Percentiles rank a stretch among this genome's conserved stretches.
Conservation (phyloP, 2,329 filamentous ascomycete genomes). For the Hypoxylon sp. region DNA sequence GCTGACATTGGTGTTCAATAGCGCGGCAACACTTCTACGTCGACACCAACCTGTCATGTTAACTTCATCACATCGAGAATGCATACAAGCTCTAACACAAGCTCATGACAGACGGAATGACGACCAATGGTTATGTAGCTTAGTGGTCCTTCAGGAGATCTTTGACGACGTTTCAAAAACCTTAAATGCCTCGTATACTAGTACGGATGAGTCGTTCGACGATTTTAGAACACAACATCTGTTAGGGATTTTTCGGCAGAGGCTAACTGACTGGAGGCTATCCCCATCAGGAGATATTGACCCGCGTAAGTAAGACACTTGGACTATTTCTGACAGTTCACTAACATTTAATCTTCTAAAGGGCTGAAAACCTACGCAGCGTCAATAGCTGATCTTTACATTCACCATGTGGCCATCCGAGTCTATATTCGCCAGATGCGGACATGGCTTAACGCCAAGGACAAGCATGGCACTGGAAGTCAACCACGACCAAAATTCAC, state of each 20-base stretch:
- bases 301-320: slow-evolving; percentile 20
- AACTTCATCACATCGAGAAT: slow-evolving; percentile 27
- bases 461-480: slow-evolving; percentile 4
- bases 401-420: slow-evolving; percentile 39
- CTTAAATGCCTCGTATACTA: slow-evolving; percentile 15
- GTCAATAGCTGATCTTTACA: slow-evolving; percentile 37
- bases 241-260: slow-evolving; percentile 31
- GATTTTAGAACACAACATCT: slow-evolving; percentile 40
- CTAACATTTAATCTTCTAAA: slow-evolving; percentile 17
- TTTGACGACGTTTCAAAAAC: slow-evolving; percentile 42
- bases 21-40: slow-evolving; percentile 35
- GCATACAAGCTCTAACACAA: slow-evolving; percentile 27
- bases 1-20: slow-evolving; percentile 11
- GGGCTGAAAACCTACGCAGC: slow-evolving; percentile 27
- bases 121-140: slow-evolving; percentile 39
- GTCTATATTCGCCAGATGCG: slow-evolving; percentile 25
- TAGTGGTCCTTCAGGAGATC: slow-evolving; percentile 38
- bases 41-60: slow-evolving; percentile 36
- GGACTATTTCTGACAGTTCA: not conserved
- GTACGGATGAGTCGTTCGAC: slow-evolving; percentile 33
- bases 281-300: slow-evolving; percentile 27
- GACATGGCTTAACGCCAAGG: slow-evolving; percentile 18
- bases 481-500: slow-evolving; percentile 20
- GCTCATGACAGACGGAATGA: slow-evolving; percentile 1
- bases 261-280: slow-evolving; percentile 34